These are phyloP conservation scores for Saccharomycopsis sp. DNA, from an alignment of 805 yeast species.

Conservation along the genomic window DNA sequence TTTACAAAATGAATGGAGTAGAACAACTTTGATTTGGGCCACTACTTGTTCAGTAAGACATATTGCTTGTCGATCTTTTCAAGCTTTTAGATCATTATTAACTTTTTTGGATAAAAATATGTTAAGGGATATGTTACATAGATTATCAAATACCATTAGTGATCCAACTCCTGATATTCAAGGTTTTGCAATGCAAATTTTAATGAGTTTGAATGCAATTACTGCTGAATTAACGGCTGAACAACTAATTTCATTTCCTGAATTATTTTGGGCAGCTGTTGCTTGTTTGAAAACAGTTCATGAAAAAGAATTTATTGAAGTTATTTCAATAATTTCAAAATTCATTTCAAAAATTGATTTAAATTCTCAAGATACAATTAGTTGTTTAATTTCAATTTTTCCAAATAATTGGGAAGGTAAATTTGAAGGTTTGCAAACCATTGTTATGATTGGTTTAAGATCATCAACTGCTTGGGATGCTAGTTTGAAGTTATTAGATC, in stretches of 20 bases:
- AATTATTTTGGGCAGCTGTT: slow-evolving; percentile 88
- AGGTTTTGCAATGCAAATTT: slow-evolving; percentile 93
- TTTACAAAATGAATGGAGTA: slow-evolving; percentile 77
- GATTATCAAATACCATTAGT: slow-evolving; percentile 85
- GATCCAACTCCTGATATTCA: slow-evolving; percentile 87
- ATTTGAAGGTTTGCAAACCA: slow-evolving; percentile 78
- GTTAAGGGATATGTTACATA: slow-evolving; percentile 88
- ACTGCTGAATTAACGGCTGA: slow-evolving; percentile 77
- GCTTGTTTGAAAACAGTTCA: slow-evolving; percentile 86
- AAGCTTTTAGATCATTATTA: slow-evolving; percentile 76
- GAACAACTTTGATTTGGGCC: slow-evolving; percentile 82
- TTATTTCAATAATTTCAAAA: slow-evolving; percentile 69
- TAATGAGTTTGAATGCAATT: slow-evolving; percentile 91
- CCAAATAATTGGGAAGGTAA: slow-evolving; percentile 96
- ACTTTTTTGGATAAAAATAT: slow-evolving; percentile 74
- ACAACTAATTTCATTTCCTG: slow-evolving; percentile 79
- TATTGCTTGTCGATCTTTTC: slow-evolving; percentile 93
- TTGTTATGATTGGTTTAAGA: slow-evolving; percentile 72
- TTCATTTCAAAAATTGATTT: slow-evolving; percentile 80
- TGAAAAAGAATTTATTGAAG: slow-evolving; percentile 88
- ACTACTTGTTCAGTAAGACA: slow-evolving; percentile 96
- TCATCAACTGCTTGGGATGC: slow-evolving; percentile 75
- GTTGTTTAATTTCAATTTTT: slow-evolving; percentile 72
- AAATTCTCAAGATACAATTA: slow-evolving; percentile 76
- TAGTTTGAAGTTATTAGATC: slow-evolving; percentile 62